These are phyloP conservation scores for Xylariales sp. DNA, from an alignment of 2,329 filamentous ascomycete species.

Conservation along the genomic window DNA sequence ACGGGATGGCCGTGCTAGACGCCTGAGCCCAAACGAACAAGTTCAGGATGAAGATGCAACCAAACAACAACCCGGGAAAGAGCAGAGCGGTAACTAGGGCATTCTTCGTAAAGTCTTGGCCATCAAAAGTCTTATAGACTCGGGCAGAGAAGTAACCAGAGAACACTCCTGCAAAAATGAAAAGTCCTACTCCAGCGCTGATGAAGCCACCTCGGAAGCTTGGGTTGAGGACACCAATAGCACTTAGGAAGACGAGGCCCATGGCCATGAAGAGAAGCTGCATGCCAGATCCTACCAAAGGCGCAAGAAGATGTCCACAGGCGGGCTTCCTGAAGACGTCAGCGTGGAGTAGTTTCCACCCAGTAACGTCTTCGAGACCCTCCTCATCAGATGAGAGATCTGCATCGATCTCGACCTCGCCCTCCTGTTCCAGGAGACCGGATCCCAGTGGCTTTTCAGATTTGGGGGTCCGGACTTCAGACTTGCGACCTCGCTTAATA, in stretches of 20 bases:
- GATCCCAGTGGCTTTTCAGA: constrained; percentile 43
- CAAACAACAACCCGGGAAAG: constrained; percentile 75
- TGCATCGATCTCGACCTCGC: constrained; percentile 45
- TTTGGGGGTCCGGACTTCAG: constrained; percentile 37
- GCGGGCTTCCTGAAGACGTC: constrained; percentile 77
- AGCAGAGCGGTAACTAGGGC: constrained; percentile 71
- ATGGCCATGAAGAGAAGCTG: constrained; percentile 80
- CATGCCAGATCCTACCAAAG: constrained; percentile 79
- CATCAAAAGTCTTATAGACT: constrained; percentile 79
- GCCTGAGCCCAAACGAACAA: constrained; percentile 89
- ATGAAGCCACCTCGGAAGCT: constrained; percentile 88
- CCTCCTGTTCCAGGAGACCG: constrained; percentile 58
- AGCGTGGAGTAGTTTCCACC: constrained; percentile 86
- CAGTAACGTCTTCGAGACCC: constrained; percentile 71
- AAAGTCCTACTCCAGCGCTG: constrained; percentile 77
- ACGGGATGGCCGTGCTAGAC: constrained; percentile 81
- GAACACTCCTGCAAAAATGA: constrained; percentile 77
- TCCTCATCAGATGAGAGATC: constrained; percentile 67
- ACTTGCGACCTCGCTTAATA: constrained; percentile 42
- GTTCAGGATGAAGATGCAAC: constrained; percentile 73
- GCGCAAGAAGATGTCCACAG: constrained; percentile 69
- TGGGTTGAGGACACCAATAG: constrained; percentile 75
- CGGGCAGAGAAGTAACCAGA: constrained; percentile 85
- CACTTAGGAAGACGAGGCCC: constrained; percentile 68
- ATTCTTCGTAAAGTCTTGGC: constrained; percentile 70